Percentiles rank a stretch among this genome's conserved stretches.
phyloP scores from a whole-genome alignment of 2,329 filamentous ascomycete species.

The Fusarium chuoi region DNA sequence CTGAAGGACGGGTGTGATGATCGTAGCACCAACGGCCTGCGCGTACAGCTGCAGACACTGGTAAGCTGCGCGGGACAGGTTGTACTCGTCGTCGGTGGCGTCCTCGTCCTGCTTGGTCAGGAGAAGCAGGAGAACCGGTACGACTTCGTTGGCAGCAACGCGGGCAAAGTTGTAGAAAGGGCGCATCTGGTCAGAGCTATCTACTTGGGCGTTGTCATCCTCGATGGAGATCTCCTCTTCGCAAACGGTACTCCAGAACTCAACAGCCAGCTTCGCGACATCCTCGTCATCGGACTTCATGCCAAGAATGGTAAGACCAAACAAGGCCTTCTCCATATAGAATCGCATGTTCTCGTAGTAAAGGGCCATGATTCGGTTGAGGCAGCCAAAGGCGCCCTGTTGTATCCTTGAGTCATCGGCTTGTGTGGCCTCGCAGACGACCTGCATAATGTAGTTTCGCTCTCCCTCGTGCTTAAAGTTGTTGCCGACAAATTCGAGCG shows the following conservation, averaged over 20 bases:
- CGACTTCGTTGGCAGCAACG: conserved; percentile 91
- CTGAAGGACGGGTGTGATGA: conserved; percentile 85
- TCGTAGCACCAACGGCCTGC: conserved; percentile 85
- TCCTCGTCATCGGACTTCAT: conserved; percentile 99
- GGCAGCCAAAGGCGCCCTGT: conserved; percentile 93
- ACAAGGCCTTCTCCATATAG: conserved; percentile 99
- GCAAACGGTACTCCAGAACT: conserved; percentile 99
- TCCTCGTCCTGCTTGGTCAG: conserved; percentile 98
- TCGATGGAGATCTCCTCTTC: conserved; percentile 98
- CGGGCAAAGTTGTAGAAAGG: conserved; percentile 96
- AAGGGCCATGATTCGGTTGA: conserved; percentile 98
- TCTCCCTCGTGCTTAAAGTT: conserved; percentile 99
- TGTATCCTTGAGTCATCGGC: conserved; percentile 91
- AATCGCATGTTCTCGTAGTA: conserved; percentile 99
- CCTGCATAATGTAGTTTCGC: conserved; percentile 99
- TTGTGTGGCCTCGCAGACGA: conserved; percentile 98
- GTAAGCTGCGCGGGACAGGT: conserved; percentile 92
- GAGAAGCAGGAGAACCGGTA: conserved; percentile 87
- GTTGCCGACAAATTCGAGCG: conserved; percentile 95
- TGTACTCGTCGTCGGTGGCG: conserved; percentile 96
- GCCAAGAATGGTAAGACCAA: conserved; percentile 94
- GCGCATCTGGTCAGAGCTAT: conserved; percentile 84
- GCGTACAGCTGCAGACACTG: conserved; percentile 96
- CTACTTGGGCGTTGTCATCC: conserved; percentile 85
- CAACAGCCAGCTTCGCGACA: conserved; percentile 95